A percentile compares a stretch with the other conserved stretches of the same genome.
These are phyloP conservation scores for Cicer yamashitae DNA, from an alignment of 306 rosid genomes.

Conservation along the genomic window DNA sequence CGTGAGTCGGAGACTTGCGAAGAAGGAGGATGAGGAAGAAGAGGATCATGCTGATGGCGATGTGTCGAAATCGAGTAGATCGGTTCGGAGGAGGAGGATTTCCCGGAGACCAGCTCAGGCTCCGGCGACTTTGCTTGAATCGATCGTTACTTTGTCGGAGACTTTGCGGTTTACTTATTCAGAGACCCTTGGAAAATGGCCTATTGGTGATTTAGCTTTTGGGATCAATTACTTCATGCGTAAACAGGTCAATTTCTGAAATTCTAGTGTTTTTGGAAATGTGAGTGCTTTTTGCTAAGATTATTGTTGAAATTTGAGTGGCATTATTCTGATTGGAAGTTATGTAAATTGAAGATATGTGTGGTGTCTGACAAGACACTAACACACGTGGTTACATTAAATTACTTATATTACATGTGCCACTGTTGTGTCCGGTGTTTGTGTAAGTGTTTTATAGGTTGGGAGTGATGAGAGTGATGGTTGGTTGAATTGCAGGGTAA, in stretches of 20 bases:
- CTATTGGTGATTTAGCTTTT: slow-evolving; percentile 97
- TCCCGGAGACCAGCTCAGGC: slow-evolving; percentile 95
- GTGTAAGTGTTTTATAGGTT: too few species aligned
- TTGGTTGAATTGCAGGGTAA: slow-evolving; percentile 68
- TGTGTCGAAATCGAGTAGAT: slow-evolving; percentile 68
- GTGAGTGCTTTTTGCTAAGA: background rate
- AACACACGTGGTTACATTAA: too few species aligned
- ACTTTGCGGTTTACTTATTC: slow-evolving; percentile 89
- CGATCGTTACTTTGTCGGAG: slow-evolving; percentile 79
- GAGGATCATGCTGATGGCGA: slow-evolving; percentile 55
- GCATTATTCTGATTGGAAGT: background rate
- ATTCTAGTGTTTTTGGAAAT: background rate
- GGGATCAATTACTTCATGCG: slow-evolving; percentile 93
- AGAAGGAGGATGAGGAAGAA: slow-evolving; percentile 48
- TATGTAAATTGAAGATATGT: too few species aligned
- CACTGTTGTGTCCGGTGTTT: too few species aligned
- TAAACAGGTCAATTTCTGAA: slow-evolving; percentile 65
- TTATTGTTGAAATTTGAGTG: background rate
- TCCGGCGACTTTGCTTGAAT: slow-evolving; percentile 86
- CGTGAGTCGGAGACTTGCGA: slow-evolving; percentile 57
- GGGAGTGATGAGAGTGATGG: slow-evolving; percentile 8
- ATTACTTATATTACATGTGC: too few species aligned
- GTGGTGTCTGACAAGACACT: too few species aligned
- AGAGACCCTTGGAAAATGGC: slow-evolving; percentile 95
- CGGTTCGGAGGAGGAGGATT: slow-evolving; percentile 63